Conservation (phyloP, 2,329 filamentous ascomycete species). For the Neobulgaria alba region DNA sequence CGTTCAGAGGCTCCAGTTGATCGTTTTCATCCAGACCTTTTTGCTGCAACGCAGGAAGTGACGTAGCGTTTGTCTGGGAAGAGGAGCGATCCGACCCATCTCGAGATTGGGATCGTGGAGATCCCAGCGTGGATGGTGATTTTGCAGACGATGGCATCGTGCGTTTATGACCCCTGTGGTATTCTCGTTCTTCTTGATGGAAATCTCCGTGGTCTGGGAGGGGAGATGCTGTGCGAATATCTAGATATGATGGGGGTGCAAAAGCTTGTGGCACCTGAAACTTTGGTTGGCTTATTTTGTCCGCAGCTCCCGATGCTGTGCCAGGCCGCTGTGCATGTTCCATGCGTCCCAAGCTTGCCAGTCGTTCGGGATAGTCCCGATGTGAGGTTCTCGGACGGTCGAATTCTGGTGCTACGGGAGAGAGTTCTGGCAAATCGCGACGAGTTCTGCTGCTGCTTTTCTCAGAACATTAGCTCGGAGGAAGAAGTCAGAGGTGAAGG, state of each 20-base stretch:
- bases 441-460: no score
- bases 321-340: neutral
- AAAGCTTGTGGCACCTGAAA: neutral
- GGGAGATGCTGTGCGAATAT: neutral
- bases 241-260: neutral
- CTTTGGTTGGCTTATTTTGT: neutral
- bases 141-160: conserved; percentile 3
- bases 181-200: conserved; percentile 1
- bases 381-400: neutral
- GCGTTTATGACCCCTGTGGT: conserved; percentile 1
- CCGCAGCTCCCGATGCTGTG: neutral
- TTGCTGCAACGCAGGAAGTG: conserved; percentile 23
- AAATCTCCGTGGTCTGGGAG: neutral
- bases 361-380: neutral
- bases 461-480: no score
- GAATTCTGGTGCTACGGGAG: no score
- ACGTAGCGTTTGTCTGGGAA: conserved; percentile 23
- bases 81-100: conserved; percentile 19
- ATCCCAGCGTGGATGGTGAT: conserved; percentile 13
- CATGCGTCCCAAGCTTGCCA: neutral
- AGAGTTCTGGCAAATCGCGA: no score
- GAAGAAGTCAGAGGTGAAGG: no score
- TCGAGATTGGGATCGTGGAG: conserved; percentile 16
- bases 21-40: conserved; percentile 36
- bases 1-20: conserved; percentile 37